Evolutionary conservation across 2,329 filamentous ascomycete genomes (phyloP).

Genomic region (Ophiostoma pallidulum): DNA sequence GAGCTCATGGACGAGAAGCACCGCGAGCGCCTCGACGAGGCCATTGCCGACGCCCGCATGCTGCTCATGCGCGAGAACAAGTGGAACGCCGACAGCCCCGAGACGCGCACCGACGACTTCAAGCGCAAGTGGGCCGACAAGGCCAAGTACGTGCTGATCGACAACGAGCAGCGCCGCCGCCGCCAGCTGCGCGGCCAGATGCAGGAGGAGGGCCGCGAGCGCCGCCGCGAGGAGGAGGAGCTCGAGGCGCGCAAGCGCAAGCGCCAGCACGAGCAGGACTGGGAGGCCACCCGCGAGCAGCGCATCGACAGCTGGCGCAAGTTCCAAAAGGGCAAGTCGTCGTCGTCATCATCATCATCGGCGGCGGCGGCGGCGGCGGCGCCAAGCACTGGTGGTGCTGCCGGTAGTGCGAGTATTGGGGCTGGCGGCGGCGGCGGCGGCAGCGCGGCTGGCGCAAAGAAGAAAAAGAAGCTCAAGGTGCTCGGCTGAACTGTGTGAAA

Average conservation of each 20-base stretch:
- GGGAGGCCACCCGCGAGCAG: slow-evolving; percentile 86
- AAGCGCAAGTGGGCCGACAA: slow-evolving; percentile 82
- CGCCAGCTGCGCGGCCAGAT: slow-evolving; percentile 87
- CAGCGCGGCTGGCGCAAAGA: slow-evolving; percentile 32
- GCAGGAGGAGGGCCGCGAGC: slow-evolving; percentile 89
- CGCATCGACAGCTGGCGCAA: slow-evolving; percentile 90
- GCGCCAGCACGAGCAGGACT: slow-evolving; percentile 86
- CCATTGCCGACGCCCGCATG: slow-evolving; percentile 91
- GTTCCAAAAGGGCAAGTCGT: slow-evolving; percentile 60
- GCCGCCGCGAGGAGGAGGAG: slow-evolving; percentile 79
- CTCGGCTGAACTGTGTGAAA: too few species aligned
- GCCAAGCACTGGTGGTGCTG: too few species aligned
- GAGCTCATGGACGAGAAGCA: slow-evolving; percentile 91
- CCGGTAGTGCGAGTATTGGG: too few species aligned
- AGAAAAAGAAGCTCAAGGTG: slow-evolving; percentile 60
- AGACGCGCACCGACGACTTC: slow-evolving; percentile 77
- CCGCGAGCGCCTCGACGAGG: slow-evolving; percentile 78
- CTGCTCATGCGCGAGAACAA: slow-evolving; percentile 90
- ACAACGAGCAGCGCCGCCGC: slow-evolving; percentile 77
- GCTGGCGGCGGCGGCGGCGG: slow-evolving; percentile 20
- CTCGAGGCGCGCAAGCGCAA: slow-evolving; percentile 70
- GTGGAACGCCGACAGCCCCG: slow-evolving; percentile 79
- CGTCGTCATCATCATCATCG: too few species aligned
- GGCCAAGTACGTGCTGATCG: slow-evolving; percentile 78
- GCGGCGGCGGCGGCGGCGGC: slow-evolving; percentile 20